These are phyloP conservation scores for Yamadazyma atlantica DNA, from an alignment of 1,139 yeast genomes.

Conservation along the genomic window DNA sequence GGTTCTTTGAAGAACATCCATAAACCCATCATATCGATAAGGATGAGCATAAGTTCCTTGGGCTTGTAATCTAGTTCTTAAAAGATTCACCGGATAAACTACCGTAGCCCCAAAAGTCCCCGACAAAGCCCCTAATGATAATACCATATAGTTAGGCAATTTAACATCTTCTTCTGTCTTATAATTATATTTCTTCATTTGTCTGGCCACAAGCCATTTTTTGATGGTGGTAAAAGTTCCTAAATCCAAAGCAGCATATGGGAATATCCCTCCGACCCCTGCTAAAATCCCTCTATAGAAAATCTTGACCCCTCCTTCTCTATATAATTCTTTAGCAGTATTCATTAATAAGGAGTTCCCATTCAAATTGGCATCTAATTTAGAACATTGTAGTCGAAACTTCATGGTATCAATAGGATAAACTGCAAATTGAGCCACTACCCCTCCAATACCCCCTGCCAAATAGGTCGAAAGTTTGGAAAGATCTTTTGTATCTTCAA, in stretches of 20 bases:
- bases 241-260: conserved; percentile 92
- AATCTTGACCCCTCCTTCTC: conserved; percentile 72
- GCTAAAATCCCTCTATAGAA: conserved; percentile 87
- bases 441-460: conserved; percentile 97
- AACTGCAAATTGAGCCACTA: conserved; percentile 84
- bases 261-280: conserved; percentile 93
- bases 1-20: conserved; percentile 77
- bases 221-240: conserved; percentile 91
- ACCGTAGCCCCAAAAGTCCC: conserved; percentile 96
- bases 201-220: conserved; percentile 64
- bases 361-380: conserved; percentile 53
- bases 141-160: conserved; percentile 75
- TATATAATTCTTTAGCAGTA: conserved; percentile 76
- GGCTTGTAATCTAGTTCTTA: conserved; percentile 92
- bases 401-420: conserved; percentile 96
- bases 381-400: conserved; percentile 79
- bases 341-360: conserved; percentile 62
- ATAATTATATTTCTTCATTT: conserved; percentile 44
- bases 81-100: conserved; percentile 86
- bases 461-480: conserved; percentile 79
- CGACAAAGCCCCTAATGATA: conserved; percentile 89
- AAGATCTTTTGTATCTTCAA: conserved; percentile 66
- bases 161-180: conserved; percentile 52
- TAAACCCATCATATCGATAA: conserved; percentile 75
- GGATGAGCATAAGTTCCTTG: conserved; percentile 98